Percentiles rank a stretch among this genome's conserved stretches.
phyloP scores from a whole-genome alignment of 306 rosid genomes.

The Fagus sylvatica region DNA sequence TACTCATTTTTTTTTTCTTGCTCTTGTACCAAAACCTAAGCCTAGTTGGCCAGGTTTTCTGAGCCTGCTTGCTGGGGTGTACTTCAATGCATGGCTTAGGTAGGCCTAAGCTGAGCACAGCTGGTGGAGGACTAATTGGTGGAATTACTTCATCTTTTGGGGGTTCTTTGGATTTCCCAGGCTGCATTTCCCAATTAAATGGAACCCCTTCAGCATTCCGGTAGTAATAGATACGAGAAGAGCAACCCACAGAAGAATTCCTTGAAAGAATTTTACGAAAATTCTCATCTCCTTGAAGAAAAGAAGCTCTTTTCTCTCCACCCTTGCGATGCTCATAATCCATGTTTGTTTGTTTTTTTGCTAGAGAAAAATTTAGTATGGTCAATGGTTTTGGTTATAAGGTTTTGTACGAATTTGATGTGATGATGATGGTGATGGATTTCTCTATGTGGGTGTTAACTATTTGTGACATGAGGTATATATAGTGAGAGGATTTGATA shows the following conservation, averaged over 20 bases:
- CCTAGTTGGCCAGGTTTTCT: slow-evolving; percentile 19
- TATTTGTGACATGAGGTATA: neutral
- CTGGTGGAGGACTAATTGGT: slow-evolving; percentile 79
- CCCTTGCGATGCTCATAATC: slow-evolving; percentile 23
- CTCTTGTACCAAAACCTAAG: slow-evolving; percentile 55
- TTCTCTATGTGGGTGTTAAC: neutral
- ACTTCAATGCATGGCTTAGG: slow-evolving; percentile 50
- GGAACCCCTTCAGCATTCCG: slow-evolving; percentile 76
- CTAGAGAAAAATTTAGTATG: neutral
- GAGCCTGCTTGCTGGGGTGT: slow-evolving; percentile 45
- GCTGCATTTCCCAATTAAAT: slow-evolving; percentile 83
- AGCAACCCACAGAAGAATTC: slow-evolving; percentile 56
- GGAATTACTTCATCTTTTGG: slow-evolving; percentile 43
- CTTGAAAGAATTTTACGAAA: slow-evolving; percentile 43
- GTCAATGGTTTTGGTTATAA: slow-evolving; percentile 1
- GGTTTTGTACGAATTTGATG: slow-evolving; percentile 8
- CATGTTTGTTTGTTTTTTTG: slow-evolving; percentile 27
- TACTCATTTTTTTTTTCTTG: slow-evolving; percentile 19
- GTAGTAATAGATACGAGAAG: slow-evolving; percentile 66
- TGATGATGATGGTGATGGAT: neutral
- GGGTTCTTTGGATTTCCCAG: slow-evolving; percentile 57
- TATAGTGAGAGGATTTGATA: slow-evolving; percentile 29
- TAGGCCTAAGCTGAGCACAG: slow-evolving; percentile 47
- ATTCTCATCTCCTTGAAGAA: slow-evolving; percentile 20
- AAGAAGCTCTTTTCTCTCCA: neutral